These are phyloP conservation scores for Oxytropis ochrocephala DNA, from an alignment of 306 rosid genomes.

Conservation along the genomic window DNA sequence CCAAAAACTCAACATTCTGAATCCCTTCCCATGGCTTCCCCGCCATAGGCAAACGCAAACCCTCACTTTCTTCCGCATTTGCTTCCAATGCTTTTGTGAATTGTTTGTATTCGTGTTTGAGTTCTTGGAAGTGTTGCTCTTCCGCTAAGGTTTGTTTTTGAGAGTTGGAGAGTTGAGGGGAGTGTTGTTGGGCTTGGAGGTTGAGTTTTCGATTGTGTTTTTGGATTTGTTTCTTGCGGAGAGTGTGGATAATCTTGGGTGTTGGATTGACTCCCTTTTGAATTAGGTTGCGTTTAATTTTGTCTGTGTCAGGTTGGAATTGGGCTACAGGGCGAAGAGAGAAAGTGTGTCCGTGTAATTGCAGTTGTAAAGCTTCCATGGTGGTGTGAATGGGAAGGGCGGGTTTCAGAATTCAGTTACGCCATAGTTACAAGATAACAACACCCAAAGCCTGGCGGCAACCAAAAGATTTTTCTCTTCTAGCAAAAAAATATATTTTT, in stretches of 20 bases:
- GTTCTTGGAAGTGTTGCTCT: slow-evolving; percentile 45
- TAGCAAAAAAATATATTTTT: too few species aligned
- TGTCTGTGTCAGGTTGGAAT: slow-evolving; percentile 60
- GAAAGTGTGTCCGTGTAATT: slow-evolving; percentile 16
- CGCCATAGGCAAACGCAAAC: slow-evolving; percentile 18
- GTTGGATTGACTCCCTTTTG: slow-evolving; percentile 53
- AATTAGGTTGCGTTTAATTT: slow-evolving; percentile 48
- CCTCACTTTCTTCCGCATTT: slow-evolving; percentile 5
- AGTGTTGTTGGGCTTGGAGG: slow-evolving; percentile 16
- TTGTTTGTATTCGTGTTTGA: slow-evolving; percentile 49
- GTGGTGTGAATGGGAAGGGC: background rate
- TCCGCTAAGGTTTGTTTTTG: slow-evolving; percentile 39
- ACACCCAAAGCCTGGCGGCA: background rate
- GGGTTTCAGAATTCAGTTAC: background rate
- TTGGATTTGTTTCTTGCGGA: slow-evolving; percentile 79
- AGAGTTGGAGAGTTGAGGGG: slow-evolving; percentile 38
- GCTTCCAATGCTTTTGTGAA: slow-evolving; percentile 45
- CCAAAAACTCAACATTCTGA: slow-evolving; percentile 38
- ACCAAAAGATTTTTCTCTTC: background rate
- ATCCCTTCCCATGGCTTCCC: slow-evolving; percentile 83
- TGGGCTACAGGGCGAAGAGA: slow-evolving; percentile 24
- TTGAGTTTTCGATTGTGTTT: slow-evolving; percentile 64
- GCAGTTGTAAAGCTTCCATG: slow-evolving; percentile 52
- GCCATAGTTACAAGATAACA: background rate
- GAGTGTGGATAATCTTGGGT: slow-evolving; percentile 69